Conservation (phyloP, 139 green algal species). For the Zygnema cylindricum region DNA sequence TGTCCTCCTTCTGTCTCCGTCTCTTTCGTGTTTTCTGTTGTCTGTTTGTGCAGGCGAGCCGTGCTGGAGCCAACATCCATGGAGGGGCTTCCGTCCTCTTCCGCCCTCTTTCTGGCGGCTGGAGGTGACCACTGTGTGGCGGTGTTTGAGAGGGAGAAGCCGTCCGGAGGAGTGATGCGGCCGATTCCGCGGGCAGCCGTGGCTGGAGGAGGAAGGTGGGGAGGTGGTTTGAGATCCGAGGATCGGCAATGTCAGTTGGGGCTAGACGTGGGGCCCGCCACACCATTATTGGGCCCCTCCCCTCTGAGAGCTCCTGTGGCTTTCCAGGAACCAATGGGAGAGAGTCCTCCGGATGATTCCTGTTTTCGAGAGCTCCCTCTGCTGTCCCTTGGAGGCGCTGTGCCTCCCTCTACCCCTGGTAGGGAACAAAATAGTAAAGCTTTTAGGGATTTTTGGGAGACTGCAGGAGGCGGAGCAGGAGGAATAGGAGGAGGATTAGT, state of each 20-base stretch:
- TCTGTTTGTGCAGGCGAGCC: neutral
- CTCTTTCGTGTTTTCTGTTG: neutral
- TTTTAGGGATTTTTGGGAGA: neutral
- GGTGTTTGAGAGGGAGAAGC: neutral
- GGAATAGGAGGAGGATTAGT: too few relatives aligned
- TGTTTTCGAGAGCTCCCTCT: neutral
- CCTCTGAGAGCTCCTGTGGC: neutral
- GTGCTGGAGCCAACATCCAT: neutral
- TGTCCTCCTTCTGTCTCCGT: slow-evolving; percentile 8
- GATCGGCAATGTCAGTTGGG: neutral
- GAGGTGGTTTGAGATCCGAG: neutral
- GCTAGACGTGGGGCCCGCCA: neutral
- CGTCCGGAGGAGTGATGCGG: neutral
- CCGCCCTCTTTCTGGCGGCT: too few relatives aligned
- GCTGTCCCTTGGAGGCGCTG: neutral
- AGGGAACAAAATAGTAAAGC: neutral
- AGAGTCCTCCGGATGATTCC: neutral
- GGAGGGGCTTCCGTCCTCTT: too few relatives aligned
- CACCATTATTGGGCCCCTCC: neutral
- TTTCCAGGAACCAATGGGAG: neutral
- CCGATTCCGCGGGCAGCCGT: neutral
- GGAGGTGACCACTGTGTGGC: neutral
- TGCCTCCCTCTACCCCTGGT: neutral
- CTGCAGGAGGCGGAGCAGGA: neutral
- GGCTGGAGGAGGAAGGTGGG: neutral